These are phyloP conservation scores for Trichoderma asperellum DNA, from an alignment of 2,329 filamentous ascomycete genomes.

Conservation along the genomic window DNA sequence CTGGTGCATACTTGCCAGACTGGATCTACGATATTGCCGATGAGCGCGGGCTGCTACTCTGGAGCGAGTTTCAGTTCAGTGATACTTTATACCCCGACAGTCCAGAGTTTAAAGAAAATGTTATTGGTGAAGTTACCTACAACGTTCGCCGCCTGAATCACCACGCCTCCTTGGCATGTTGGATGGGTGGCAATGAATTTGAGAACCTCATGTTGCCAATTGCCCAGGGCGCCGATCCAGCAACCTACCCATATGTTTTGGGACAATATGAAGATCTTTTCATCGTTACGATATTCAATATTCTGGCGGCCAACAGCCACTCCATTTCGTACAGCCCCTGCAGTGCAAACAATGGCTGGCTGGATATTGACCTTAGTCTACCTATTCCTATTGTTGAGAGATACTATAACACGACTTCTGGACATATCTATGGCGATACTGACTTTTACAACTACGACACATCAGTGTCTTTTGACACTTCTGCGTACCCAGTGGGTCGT, in stretches of 20 bases:
- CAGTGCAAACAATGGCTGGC: conserved; percentile 61
- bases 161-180: conserved; percentile 59
- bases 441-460: conserved; percentile 64
- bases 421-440: conserved; percentile 62
- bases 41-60: conserved; percentile 62
- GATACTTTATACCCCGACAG: conserved; percentile 63
- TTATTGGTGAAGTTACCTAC: conserved; percentile 59
- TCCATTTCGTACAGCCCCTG: conserved; percentile 65
- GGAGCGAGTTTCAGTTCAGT: conserved; percentile 67
- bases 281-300: conserved; percentile 56
- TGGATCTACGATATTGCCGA: conserved; percentile 67
- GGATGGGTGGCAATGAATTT: conserved; percentile 63
- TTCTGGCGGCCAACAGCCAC: conserved; percentile 60
- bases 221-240: conserved; percentile 46
- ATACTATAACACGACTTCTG: conserved; percentile 57
- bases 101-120: conserved; percentile 57
- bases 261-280: conserved; percentile 62
- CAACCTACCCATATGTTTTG: conserved; percentile 41
- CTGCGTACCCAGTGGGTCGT: conserved; percentile 59
- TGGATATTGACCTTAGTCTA: conserved; percentile 54
- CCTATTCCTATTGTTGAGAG: conserved; percentile 58
- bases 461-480: conserved; percentile 56
- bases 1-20: conserved; percentile 62
- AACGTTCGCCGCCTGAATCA: conserved; percentile 65
- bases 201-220: conserved; percentile 56